Evolutionary conservation across 2,329 filamentous ascomycete species (phyloP).

Genomic region (Fragosphaeria purpurea): DNA sequence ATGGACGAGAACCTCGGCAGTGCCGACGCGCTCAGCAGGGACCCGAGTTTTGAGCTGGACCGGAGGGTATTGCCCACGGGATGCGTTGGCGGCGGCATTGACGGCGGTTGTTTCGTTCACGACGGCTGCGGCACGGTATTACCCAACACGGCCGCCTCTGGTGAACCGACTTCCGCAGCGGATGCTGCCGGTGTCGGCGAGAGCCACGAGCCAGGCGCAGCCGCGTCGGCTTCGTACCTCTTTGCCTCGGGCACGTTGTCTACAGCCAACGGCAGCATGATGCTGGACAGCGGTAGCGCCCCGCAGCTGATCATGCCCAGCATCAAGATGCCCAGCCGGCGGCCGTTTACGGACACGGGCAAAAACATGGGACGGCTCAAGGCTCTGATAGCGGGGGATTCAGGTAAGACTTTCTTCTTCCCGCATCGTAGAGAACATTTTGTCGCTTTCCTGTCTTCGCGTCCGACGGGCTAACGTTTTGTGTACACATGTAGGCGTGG

Average conservation of each 20-base stretch:
- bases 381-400: constrained; percentile 72
- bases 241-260: background rate
- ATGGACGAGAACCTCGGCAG: constrained; percentile 25
- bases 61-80: background rate
- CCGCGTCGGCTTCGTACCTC: background rate
- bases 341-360: constrained; percentile 82
- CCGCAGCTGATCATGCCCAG: constrained; percentile 97
- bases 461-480: background rate
- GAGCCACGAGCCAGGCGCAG: background rate
- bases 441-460: background rate
- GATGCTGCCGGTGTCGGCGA: background rate
- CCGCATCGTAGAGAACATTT: background rate
- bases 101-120: background rate
- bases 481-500: constrained; percentile 46
- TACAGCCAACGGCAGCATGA: constrained; percentile 17
- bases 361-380: constrained; percentile 79
- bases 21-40: constrained; percentile 20
- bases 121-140: too few species aligned
- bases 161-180: background rate
- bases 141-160: background rate
- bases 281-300: constrained; percentile 39
- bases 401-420: constrained; percentile 39
- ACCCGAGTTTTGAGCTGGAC: constrained; percentile 1
- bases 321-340: constrained; percentile 76
- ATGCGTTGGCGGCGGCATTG: background rate